Base-by-base conservation (phyloP, 768 basidiomycete genomes). In the Dentipellis fragilis region DNA sequence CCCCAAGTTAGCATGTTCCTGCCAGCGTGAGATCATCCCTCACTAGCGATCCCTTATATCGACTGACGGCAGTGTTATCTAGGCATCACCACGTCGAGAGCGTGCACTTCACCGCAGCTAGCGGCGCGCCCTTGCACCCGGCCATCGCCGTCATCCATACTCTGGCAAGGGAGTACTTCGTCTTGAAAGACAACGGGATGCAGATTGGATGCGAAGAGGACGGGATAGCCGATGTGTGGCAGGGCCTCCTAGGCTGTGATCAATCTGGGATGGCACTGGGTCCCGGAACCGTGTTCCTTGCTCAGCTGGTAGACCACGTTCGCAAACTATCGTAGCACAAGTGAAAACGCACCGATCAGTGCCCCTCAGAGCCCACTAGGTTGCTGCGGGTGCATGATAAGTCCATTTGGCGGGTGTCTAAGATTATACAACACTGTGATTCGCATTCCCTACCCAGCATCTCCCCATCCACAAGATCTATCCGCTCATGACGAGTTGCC, bases 41-140 rank as follows among this genome's bases (percentile, higher is more conserved):
- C 17, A 49, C 12, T 17, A 34, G 21, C 16, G 54, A 52, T 22
- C 51, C 17, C 10, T 35, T 4, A 34, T 36, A n/a, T 17, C 48
- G 21, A 34, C 49, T 29, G 11, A 42, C 37, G 48, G 12, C 3
- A 29, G 3, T 6, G 3, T 29, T 29, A 6, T 29, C 6, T 40
- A 90, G 87, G 38, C 84, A 86, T 54, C 87, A 89, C 65, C 80
- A 85, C 62, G 74, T 90, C 14, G 88, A 91, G 65, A 86, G 87
- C 63, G 68, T 88, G 4, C 85, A 89, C 66, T 82, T 89, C 61
- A 73, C 73, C 4, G 70, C 77, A 0, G 53, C 72, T 0, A 62
- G 68, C 8, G 71, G 75, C 9, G 61, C 62, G 17, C 64, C 71
- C 2, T 68, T 91, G 16, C 87, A 89, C 62, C 66, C 69, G 1